Evolutionary conservation across 2,329 filamentous ascomycete genomes (phyloP), one percentile per base, ranked within the genome.

Genomic region (Hirsutella rhossiliensis): DNA sequence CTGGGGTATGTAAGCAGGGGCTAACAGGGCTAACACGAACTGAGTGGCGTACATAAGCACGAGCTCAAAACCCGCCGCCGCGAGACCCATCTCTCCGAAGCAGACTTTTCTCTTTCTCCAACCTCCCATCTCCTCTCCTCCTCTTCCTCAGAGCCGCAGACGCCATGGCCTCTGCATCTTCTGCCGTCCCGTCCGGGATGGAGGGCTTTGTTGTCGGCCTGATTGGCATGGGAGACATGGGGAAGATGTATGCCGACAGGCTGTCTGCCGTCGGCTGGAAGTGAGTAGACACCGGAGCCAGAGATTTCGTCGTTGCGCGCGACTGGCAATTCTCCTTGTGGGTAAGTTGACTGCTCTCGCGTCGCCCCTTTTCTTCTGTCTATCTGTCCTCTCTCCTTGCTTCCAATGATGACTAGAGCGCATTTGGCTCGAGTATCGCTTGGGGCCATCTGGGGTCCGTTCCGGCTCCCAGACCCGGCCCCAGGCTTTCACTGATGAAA

Each of bases 371-470:
- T n/a, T 20, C 29, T 20, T 20, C 12, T n/a, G 7, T 13, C 28
- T 12, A 19, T 45, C 48, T 44, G 29, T 46, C 20, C 38, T 41
- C 43, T 36, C 41, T 47, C 48, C 6, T 51, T 58, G 45, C 47
- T 58, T 29, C 63, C 63, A 62, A 88, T 94, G 90, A 97, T 97
- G 90, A 97, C 90, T 87, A 90, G 90, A 97, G 90, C 89, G 90
- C 90, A 97, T 97, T 97, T 97, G 90, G 90, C 90, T 97, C 87
- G 90, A 97, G 90, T 76, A 94, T 88, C 79, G 80, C 72, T 67
- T 70, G 73, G 69, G 67, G 69, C 62, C 65, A 66, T 66, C 71
- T 71, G 72, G 72, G 67, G 69, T 67, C 72, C 82, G 84, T 80
- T 95, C 83, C 76, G 90, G 87, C 83, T 73, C 66, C 69, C 68